These are phyloP conservation scores for Trichophyton benhamiae DNA, from an alignment of 2,329 filamentous ascomycete genomes.

Conservation along the genomic window DNA sequence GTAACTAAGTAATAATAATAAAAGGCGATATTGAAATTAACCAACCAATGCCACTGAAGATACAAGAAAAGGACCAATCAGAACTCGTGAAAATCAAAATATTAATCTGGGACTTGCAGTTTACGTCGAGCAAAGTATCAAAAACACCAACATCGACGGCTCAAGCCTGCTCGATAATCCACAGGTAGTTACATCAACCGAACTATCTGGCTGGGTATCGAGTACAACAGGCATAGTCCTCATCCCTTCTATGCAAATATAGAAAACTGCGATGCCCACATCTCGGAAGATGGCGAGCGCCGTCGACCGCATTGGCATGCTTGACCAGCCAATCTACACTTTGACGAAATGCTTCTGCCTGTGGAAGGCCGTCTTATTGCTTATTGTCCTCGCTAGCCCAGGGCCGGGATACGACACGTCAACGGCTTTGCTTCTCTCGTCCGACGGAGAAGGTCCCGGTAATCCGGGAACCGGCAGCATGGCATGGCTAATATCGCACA, in stretches of 20 bases:
- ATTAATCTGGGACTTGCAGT: no score
- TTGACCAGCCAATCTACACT: conserved; percentile 10
- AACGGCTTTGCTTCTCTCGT: conserved; percentile 35
- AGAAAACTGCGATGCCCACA: not conserved
- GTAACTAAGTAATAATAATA: no score
- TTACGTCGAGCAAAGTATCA: no score
- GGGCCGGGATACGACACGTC: conserved; percentile 54
- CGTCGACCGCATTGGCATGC: not conserved
- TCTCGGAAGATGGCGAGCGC: not conserved
- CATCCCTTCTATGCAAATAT: not conserved
- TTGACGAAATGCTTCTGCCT: conserved; percentile 34
- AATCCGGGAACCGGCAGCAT: not conserved
- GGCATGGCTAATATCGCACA: not conserved
- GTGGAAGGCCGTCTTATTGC: conserved; percentile 46
- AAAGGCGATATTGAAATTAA: no score
- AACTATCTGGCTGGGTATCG: not conserved
- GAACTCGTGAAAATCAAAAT: no score
- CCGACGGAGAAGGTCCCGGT: not conserved
- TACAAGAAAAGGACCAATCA: no score
- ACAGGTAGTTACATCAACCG: no score
- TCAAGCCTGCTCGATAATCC: no score
- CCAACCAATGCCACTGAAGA: no score
- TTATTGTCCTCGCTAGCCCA: conserved; percentile 40
- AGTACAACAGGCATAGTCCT: not conserved
- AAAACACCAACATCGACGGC: no score